Base-by-base conservation (phyloP, 2,329 filamentous ascomycete species). In the Aphanoascus verrucosus region DNA sequence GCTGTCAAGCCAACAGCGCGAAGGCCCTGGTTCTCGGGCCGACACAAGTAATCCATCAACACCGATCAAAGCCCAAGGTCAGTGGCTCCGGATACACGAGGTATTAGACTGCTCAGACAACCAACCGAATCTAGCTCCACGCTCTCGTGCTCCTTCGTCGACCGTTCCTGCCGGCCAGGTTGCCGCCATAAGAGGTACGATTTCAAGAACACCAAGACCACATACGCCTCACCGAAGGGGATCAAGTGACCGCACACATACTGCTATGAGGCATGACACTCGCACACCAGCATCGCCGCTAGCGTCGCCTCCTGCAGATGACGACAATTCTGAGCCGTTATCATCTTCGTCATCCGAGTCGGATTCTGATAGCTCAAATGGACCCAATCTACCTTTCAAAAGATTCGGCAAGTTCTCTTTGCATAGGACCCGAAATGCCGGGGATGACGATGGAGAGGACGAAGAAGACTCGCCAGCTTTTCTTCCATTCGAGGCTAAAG, bases 381-480 rank as follows among this genome's bases (percentile, higher is more conserved):
- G 66, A 6, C 59, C 58, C 44, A 61, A 59, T 3, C 64, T 63
- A 1, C 59, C 63, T 8, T 68, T 69, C 52, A 66, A 64, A 55
- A 66, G 67, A 7, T 71, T 71, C 52, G 69, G 69, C 7, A 67
- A 67, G 55, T 69, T 67, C 44, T 72, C 70, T 3, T 8, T 55
- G n/a, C 67, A 69, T 52, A 64, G 63, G 20, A 59, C 62, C 1
- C 58, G 65, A 63, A 19, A 53, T 38, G 34, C 41, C n/a, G 56
- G 61, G 34, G 66, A 70, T 31, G 66, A 70, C 3, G 70, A 71
- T 17, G 66, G 73, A 23, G 67, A 70, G 3, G 69, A 71, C 14
- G 67, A 72, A 5, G 72, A 74, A 35, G 72, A 74, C 17, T 65
- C 71, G 0, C 72, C 72, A 0, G 71, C 73, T 1, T 76, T 76